phyloP scores from a whole-genome alignment of 2,329 filamentous ascomycete species.

The Aspergillus amoenus region DNA sequence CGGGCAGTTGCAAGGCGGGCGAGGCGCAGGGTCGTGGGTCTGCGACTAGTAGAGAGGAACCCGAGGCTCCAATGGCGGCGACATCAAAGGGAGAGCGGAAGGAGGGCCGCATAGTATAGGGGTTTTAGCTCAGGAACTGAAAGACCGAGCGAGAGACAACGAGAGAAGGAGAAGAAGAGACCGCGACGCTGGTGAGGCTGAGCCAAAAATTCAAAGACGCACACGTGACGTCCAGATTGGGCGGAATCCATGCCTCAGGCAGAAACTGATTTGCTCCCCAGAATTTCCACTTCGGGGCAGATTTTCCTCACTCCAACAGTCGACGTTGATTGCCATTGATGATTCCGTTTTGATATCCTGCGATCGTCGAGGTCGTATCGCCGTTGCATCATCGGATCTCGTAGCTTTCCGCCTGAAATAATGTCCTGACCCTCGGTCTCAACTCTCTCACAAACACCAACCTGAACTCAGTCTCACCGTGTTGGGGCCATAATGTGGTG shows the following conservation, averaged over 20 bases:
- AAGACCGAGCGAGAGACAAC: neutral
- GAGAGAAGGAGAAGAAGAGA: neutral
- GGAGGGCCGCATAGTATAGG: constrained; percentile 10
- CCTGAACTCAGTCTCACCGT: no score
- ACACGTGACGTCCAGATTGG: neutral
- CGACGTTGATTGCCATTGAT: no score
- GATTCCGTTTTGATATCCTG: no score
- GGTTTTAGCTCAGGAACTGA: neutral
- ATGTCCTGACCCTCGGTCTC: neutral
- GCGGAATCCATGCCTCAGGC: neutral
- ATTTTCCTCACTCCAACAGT: no score
- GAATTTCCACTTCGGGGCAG: no score
- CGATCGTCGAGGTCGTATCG: neutral
- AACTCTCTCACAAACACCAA: no score
- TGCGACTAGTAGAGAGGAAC: constrained; percentile 9
- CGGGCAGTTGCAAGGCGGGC: neutral
- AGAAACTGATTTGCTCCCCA: neutral
- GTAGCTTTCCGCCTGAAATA: neutral
- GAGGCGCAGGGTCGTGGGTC: neutral
- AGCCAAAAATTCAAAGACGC: neutral
- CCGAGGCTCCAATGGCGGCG: constrained; percentile 3
- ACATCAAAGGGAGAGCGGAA: constrained; percentile 2
- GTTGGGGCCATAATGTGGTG: no score
- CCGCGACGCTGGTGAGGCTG: neutral
- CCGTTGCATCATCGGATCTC: neutral